Percentiles rank a stretch among this genome's conserved stretches.
These are phyloP conservation scores for Bipolaris oryzae DNA, from an alignment of 2,329 filamentous ascomycete species.

Conservation along the genomic window DNA sequence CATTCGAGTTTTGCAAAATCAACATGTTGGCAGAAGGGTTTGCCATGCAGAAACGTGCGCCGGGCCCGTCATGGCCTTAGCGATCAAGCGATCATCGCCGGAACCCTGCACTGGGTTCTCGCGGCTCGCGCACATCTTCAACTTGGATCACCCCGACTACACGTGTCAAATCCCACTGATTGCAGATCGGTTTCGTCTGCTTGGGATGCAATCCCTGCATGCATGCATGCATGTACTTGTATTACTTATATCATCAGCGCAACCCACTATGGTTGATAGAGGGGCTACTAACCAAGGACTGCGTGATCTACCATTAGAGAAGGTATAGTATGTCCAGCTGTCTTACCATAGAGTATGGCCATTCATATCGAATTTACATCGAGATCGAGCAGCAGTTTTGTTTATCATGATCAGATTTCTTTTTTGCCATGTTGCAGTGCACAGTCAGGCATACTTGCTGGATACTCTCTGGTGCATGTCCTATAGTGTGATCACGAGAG, in stretches of 20 bases:
- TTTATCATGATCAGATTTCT: neutral
- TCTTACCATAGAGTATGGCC: neutral
- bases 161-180: neutral
- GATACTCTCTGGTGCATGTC: too few relatives aligned
- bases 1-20: constrained; percentile 18
- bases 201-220: neutral
- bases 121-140: neutral
- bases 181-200: neutral
- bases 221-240: neutral
- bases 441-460: neutral
- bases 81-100: constrained; percentile 4
- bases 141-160: neutral
- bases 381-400: neutral
- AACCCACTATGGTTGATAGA: neutral
- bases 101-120: neutral
- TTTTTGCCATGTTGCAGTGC: neutral
- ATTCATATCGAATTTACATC: neutral
- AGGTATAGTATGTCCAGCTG: neutral
- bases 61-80: constrained; percentile 1
- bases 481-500: neutral
- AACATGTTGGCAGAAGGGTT: neutral
- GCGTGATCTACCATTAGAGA: neutral
- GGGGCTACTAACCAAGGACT: neutral
- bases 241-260: neutral
- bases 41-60: neutral